These are phyloP conservation scores for Pseudonitzschia multiseries DNA, from an alignment of 108 stramenopile genomes.

Conservation along the genomic window DNA sequence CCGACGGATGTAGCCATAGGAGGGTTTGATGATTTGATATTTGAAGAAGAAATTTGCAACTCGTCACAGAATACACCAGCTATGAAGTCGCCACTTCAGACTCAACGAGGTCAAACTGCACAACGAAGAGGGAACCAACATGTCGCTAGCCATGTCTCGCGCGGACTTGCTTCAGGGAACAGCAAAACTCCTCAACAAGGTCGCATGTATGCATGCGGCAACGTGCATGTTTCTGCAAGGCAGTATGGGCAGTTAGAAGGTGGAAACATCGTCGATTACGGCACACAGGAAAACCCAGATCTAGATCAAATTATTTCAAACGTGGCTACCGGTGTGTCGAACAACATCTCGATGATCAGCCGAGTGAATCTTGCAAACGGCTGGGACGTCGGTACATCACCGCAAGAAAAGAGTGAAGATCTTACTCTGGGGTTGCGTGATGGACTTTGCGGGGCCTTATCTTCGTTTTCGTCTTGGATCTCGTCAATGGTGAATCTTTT, in stretches of 20 bases:
- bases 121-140: background rate
- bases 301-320: slow-evolving; percentile 52
- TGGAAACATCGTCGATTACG: slow-evolving; percentile 33
- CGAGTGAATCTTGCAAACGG: slow-evolving; percentile 66
- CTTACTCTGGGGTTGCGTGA: slow-evolving; percentile 76
- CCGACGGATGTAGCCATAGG: background rate
- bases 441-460: slow-evolving; percentile 81
- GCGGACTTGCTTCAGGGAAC: background rate
- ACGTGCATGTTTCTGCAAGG: slow-evolving; percentile 4
- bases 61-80: background rate
- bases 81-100: background rate
- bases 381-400: slow-evolving; percentile 80
- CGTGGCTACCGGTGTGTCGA: slow-evolving; percentile 42
- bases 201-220: slow-evolving; percentile 11
- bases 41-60: slow-evolving; percentile 28
- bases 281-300: slow-evolving; percentile 33
- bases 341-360: slow-evolving; percentile 52
- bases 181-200: slow-evolving; percentile 12
- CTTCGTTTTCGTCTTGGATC: slow-evolving; percentile 75
- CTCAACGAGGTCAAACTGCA: background rate
- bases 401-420: slow-evolving; percentile 78
- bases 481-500: slow-evolving; percentile 73
- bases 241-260: slow-evolving; percentile 30
- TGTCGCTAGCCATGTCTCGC: background rate
- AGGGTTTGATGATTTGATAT: slow-evolving; percentile 29